A percentile compares a stretch with the other conserved stretches of the same genome.
phyloP scores from a whole-genome alignment of 306 rosid genomes.

The Malus sieversii region DNA sequence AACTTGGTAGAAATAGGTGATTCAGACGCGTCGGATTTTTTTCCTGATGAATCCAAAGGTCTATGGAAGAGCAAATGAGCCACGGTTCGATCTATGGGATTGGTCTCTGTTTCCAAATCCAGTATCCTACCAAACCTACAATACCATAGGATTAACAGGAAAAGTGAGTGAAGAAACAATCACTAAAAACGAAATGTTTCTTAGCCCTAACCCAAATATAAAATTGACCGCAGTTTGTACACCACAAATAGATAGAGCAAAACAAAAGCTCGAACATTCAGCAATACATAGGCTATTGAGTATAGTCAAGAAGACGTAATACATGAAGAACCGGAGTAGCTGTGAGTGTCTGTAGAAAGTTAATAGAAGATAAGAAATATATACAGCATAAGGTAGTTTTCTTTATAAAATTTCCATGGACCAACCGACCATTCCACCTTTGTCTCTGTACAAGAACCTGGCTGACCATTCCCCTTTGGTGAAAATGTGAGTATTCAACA shows the following conservation, averaged over 20 bases:
- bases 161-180: neutral
- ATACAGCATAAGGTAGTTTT: neutral
- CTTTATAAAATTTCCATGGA: neutral
- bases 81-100: conserved; percentile 77
- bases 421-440: neutral
- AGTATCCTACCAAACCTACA: conserved; percentile 40
- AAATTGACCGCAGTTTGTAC: neutral
- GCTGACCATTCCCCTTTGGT: neutral
- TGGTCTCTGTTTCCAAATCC: conserved; percentile 72
- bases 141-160: conserved; percentile 19
- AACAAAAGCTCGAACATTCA: neutral
- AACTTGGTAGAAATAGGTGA: conserved; percentile 39
- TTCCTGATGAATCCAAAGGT: conserved; percentile 48
- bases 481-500: too few relatives aligned
- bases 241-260: neutral
- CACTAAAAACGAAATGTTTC: neutral
- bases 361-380: neutral
- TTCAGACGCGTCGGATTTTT: conserved; percentile 38
- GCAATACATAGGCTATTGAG: neutral
- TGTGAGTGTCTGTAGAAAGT: neutral
- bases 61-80: conserved; percentile 90
- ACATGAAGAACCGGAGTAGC: neutral
- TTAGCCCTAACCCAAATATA: neutral
- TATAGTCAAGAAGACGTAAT: neutral
- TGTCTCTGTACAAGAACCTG: neutral